Base-by-base conservation (phyloP, 257 asterid genomes). In the Leonotis leonurus region DNA sequence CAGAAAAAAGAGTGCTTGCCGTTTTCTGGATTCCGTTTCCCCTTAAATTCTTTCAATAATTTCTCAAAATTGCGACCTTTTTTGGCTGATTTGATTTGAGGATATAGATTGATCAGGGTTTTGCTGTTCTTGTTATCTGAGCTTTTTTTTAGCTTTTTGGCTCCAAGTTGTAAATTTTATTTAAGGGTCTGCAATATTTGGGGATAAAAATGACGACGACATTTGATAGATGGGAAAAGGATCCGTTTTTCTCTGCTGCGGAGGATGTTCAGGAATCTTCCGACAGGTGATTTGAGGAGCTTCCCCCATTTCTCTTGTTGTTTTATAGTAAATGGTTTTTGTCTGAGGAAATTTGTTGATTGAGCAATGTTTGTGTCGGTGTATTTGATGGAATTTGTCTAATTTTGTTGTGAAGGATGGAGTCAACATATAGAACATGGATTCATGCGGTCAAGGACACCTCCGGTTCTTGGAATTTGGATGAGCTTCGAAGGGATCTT, bases 181-280 rank as follows among this genome's bases (percentile, higher is more conserved):
- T 32, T 9, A 22, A 61, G 51, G 39, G 49, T 13, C 53, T 48
- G 60, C 33, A 1, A 1, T 60, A 53, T 68, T 51, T 4, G 12
- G 51, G 66, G 37, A 43, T 44, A 37, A 6, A 62, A 58, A 89
- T 87, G 95, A 71, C 95, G 26, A 71, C 98, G 7, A 65, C 82
- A 33, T 92, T 92, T 62, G 86, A 84, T 77, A 77, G 89, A 75
- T 92, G 98, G 98, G 98, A 92, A 48, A 88, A 86, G 57, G 98
- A 92, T 80, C 98, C 97, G 0, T 88, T 79, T 73, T 91, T 91
- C 65, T 62, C 95, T 58, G 97, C 95, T 41, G 98, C 97, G 6
- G 98, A 92, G 73, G 98, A 92, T 73, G 95, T 92, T 27, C 98
- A 89, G 79, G 93, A 84, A 77, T 92, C 98, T 57, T 81, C 98